These are phyloP conservation scores for Aureobasidium sp. DNA, from an alignment of 2,329 filamentous ascomycete genomes.

Conservation along the genomic window DNA sequence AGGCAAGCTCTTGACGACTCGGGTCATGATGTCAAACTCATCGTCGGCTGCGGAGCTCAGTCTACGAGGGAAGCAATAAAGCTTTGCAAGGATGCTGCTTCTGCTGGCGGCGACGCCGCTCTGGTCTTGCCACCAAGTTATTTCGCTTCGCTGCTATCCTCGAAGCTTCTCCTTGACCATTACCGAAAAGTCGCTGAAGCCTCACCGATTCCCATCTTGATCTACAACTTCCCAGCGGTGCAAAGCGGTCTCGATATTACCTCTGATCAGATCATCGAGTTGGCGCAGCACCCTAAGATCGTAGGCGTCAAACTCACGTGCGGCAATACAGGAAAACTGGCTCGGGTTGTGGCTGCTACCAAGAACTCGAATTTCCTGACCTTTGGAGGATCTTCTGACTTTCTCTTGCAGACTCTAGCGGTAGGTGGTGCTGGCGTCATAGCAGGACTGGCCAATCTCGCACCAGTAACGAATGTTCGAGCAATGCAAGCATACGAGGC, in stretches of 20 bases:
- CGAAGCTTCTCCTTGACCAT: constrained; percentile 10
- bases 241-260: constrained; percentile 57
- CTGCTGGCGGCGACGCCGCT: constrained; percentile 66
- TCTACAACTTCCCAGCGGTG: constrained; percentile 64
- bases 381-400: constrained; percentile 67
- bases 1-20: constrained; percentile 61
- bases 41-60: constrained; percentile 68
- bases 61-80: constrained; percentile 67
- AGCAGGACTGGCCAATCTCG: constrained; percentile 63
- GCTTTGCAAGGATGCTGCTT: constrained; percentile 61
- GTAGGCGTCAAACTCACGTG: constrained; percentile 64
- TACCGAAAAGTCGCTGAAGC: constrained; percentile 52
- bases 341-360: constrained; percentile 46
- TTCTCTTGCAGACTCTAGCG: constrained; percentile 62
- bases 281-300: constrained; percentile 58
- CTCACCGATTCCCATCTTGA: constrained; percentile 58
- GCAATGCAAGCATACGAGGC: constrained; percentile 44
- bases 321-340: constrained; percentile 63
- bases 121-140: constrained; percentile 71
- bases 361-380: constrained; percentile 54
- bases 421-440: constrained; percentile 67
- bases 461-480: constrained; percentile 58
- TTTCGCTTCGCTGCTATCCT: constrained; percentile 42
- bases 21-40: constrained; percentile 60
- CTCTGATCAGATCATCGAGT: constrained; percentile 54